phyloP scores from a whole-genome alignment of 176 grass and related monocot genomes.

The Musa troglodytarum region DNA sequence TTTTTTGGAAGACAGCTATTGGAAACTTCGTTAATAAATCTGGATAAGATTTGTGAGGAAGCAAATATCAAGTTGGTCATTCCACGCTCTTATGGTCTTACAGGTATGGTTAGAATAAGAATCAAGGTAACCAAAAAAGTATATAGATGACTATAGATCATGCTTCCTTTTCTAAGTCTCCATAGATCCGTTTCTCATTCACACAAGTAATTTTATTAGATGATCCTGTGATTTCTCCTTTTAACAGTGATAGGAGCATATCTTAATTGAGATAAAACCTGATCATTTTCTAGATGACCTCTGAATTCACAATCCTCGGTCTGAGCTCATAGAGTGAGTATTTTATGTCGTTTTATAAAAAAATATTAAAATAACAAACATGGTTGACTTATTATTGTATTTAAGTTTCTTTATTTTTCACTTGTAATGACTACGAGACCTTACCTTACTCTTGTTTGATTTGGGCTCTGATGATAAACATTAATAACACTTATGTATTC shows the following conservation, averaged over 20 bases:
- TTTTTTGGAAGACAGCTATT: conserved; percentile 39
- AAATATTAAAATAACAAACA: background rate
- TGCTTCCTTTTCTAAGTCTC: background rate
- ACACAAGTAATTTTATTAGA: background rate
- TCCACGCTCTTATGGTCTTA: conserved; percentile 25
- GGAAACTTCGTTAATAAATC: conserved; percentile 65
- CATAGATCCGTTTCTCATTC: background rate
- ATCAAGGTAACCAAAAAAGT: conserved; percentile 39
- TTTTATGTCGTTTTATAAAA: background rate
- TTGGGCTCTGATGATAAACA: background rate
- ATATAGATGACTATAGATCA: conserved; percentile 1
- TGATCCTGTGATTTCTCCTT: background rate
- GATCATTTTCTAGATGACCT: conserved; percentile 96
- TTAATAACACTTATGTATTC: background rate
- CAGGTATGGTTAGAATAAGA: conserved; percentile 78
- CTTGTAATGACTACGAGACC: background rate
- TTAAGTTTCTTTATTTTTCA: background rate
- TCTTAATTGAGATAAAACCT: conserved; percentile 47
- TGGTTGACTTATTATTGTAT: background rate
- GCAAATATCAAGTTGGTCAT: conserved; percentile 59
- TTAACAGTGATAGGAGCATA: conserved; percentile 49
- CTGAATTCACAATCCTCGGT: conserved; percentile 71
- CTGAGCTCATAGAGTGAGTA: conserved; percentile 55
- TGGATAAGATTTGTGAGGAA: conserved; percentile 75
- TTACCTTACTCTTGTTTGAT: background rate